Base-by-base conservation (phyloP, 306 rosid genomes). In the Hippophae rhamnoides region DNA sequence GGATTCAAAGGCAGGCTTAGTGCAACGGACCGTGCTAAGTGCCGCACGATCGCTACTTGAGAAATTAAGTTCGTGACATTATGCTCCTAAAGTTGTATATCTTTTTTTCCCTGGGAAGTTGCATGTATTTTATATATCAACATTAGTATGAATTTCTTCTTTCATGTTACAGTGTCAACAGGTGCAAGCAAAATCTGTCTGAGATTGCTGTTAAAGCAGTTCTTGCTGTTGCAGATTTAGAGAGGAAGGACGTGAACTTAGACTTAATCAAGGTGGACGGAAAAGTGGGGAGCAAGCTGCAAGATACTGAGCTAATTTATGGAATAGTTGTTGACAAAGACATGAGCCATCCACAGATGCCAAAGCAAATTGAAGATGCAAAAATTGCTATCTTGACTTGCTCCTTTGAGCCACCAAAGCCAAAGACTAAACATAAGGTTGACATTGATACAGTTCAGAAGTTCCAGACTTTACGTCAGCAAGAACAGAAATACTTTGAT, bases 341-440 rank as follows among this genome's bases (percentile, higher is more conserved):
- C 62, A 86, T 93, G 99, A 93, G 99, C 72, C 99, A 93, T 72
- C 99, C 99, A 9, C 99, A 93, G 70, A 93, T 93, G 97, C 99
- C 99, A 25, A 93, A 93, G 84, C 76, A 73, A 65, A 93, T 93
- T 52, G 87, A 84, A 72, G 77, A 93, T 86, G 97, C 97, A 58
- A 80, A 86, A 44, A 93, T 89, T 77, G 99, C 97, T 56, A 89
- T 93, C 54, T 72, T 93, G 87, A 93, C 97, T 64, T 93, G 99
- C 67, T 84, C 99, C 68, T 93, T 93, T 84, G 99, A 93, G 84
- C 99, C 99, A 57, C 99, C 97, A 0, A 93, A 93, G 64, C 99
- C 97, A 60, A 93, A 93, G 81, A 93, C 99, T 43, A 93, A 93
- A 75, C 99, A 93, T 89, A 93, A 93, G 94, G 99, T 93, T 64